Base-by-base conservation (phyloP, 208 protist genomes). In the Tritrichomonas foetus region DNA sequence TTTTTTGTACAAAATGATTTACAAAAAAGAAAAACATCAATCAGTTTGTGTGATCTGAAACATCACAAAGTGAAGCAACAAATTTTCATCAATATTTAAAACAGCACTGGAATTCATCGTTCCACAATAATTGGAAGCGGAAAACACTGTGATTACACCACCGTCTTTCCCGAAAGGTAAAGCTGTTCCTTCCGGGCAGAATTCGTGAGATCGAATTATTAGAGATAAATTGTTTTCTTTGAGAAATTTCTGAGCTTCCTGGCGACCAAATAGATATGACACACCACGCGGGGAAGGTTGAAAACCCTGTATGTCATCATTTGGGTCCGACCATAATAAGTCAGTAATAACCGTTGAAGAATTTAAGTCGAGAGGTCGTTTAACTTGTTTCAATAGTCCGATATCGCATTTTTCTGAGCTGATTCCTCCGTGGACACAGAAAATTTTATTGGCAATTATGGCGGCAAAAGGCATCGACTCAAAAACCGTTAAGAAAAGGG, bases 61-160 rank as follows among this genome's bases (percentile, higher is more conserved):
- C 53, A 61, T 61, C 5, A 61, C 53, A 61, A 61, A 61, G 53
- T 61, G 53, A 61, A 61, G 53, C 53, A 61, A 49, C 39, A 82
- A 47, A 25, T 89, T 89, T 50, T 89, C 78, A 57, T 89, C 47
- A 39, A 89, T 89, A 20, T 16, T 53, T 1, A 89, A 36, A 39
- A 49, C 78, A 61, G 78, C 78, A 16, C 78, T 89, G 33, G 78
- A 89, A 20, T 89, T 89, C 78, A 89, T 89, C 57, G 78, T 89
- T 57, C 78, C 39, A 89, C 78, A 89, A 39, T 89, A 89, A 89
- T 89, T 89, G 14, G 78, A 89, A 11, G 78, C 78, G 57, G 78
- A 89, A 39, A 89, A 89, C 25, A 89, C 78, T 27, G 78, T 89
- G 5, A 89, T 89, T 9, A 89, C 44, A 0, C 78, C 41, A 9